These are phyloP conservation scores for Myrmaecium sp. DNA, from an alignment of 2,329 filamentous ascomycete genomes.

Conservation along the genomic window DNA sequence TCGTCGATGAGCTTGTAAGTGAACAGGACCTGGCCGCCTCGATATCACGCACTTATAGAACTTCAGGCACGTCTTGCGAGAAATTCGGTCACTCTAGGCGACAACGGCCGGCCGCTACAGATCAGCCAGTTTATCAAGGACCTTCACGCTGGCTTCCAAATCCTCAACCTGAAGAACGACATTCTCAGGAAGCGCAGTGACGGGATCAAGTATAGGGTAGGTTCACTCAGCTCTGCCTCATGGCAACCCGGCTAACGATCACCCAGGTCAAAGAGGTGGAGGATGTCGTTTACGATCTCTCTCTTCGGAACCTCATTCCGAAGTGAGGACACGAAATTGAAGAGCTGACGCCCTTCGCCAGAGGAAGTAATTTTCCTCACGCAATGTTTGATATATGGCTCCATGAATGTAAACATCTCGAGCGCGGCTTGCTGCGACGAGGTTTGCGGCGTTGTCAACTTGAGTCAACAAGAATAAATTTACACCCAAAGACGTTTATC, in stretches of 20 bases:
- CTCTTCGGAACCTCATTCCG: slow-evolving; percentile 67
- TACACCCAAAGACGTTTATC: too few species aligned
- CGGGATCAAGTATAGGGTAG: slow-evolving; percentile 74
- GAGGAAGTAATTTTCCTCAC: too few species aligned
- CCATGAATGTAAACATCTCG: too few species aligned
- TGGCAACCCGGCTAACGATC: slow-evolving; percentile 3
- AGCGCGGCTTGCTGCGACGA: too few species aligned
- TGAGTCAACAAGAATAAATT: too few species aligned
- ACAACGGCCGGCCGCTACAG: slow-evolving; percentile 68
- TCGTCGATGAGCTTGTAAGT: slow-evolving; percentile 69
- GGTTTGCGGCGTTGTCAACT: too few species aligned
- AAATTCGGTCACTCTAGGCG: slow-evolving; percentile 84
- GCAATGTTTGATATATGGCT: too few species aligned
- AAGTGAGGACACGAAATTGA: too few species aligned
- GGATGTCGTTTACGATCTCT: slow-evolving; percentile 93
- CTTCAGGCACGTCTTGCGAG: slow-evolving; percentile 62
- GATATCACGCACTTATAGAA: slow-evolving; percentile 4
- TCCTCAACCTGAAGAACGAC: slow-evolving; percentile 96
- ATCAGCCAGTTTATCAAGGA: slow-evolving; percentile 93
- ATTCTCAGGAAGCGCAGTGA: slow-evolving; percentile 73
- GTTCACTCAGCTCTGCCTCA: slow-evolving; percentile 6
- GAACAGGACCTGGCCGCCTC: neutral
- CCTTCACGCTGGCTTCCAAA: slow-evolving; percentile 86
- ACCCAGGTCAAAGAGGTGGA: slow-evolving; percentile 79
- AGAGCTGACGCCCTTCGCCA: too few species aligned